A percentile compares a stretch with the other conserved stretches of the same genome.
Evolutionary conservation across 805 yeast genomes (phyloP).

Genomic region (Candida boidinii): DNA sequence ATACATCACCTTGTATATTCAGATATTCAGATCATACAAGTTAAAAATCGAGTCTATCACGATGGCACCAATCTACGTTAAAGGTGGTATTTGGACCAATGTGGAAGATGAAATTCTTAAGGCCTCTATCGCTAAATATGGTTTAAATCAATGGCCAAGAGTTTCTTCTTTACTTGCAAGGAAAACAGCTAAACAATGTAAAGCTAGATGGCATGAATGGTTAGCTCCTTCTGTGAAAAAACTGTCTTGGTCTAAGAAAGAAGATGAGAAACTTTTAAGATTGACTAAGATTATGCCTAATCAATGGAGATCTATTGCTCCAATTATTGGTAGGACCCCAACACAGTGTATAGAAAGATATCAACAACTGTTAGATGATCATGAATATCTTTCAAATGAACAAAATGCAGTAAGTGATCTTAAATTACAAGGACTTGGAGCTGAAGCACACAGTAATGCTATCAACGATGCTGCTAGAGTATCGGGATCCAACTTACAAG

Average conservation of each 20-base stretch:
- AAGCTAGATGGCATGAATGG: constrained; percentile 89
- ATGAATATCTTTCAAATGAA: constrained; percentile 19
- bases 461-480: no score
- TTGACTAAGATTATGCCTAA: constrained; percentile 72
- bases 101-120: constrained; percentile 76
- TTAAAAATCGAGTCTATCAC: background rate
- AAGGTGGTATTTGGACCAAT: constrained; percentile 89
- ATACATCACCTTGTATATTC: background rate
- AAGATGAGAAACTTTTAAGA: constrained; percentile 63
- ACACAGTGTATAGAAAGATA: constrained; percentile 81
- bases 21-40: background rate
- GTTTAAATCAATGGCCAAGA: constrained; percentile 90
- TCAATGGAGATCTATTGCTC: constrained; percentile 92
- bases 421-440: constrained; percentile 26
- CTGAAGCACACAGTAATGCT: constrained; percentile 43
- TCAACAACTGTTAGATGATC: constrained; percentile 56
- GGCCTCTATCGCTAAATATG: constrained; percentile 90
- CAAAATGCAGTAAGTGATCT: constrained; percentile 18
- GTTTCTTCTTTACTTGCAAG: constrained; percentile 79
- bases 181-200: constrained; percentile 87
- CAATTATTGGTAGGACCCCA: constrained; percentile 75
- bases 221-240: constrained; percentile 65
- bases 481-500: constrained; percentile 34
- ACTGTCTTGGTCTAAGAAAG: constrained; percentile 62
- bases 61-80: constrained; percentile 61